These are phyloP conservation scores for Dipodascopsis tothii DNA, from an alignment of 805 yeast species.

Conservation along the genomic window DNA sequence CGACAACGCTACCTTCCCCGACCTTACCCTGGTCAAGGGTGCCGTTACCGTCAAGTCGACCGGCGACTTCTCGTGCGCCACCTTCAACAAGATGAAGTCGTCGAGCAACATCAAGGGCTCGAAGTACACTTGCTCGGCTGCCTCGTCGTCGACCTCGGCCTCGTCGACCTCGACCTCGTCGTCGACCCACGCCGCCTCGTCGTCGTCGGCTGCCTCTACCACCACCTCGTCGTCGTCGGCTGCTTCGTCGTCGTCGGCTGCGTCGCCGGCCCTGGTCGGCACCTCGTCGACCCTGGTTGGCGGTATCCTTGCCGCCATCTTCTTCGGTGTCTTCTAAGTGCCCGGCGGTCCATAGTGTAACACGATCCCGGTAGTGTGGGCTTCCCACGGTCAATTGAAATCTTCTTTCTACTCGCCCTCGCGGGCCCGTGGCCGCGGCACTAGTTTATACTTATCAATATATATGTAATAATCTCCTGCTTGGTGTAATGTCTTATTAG, in stretches of 20 bases:
- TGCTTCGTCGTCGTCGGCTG: conserved; percentile 38
- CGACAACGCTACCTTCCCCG: conserved; percentile 66
- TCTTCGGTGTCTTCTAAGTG: conserved; percentile 21
- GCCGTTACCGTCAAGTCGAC: conserved; percentile 76
- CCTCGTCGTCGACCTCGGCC: conserved; percentile 44
- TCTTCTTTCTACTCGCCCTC: no score
- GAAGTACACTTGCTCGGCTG: conserved; percentile 67
- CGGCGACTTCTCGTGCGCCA: conserved; percentile 74
- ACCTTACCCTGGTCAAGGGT: conserved; percentile 77
- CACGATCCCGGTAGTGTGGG: no score
- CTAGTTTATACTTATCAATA: no score
- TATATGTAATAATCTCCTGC: background rate
- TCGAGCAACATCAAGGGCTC: conserved; percentile 88
- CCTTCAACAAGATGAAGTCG: conserved; percentile 62
- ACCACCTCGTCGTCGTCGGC: conserved; percentile 34
- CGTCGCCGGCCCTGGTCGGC: conserved; percentile 31
- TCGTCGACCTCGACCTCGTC: conserved; percentile 27
- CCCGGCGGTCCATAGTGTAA: background rate
- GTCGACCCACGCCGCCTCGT: conserved; percentile 15
- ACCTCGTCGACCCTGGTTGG: conserved; percentile 27
- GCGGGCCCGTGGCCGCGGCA: no score
- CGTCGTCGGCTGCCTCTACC: conserved; percentile 27
- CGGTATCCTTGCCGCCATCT: conserved; percentile 25
- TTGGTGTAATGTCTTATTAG: background rate
- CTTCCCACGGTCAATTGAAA: no score